A percentile compares a stretch with the other conserved stretches of the same genome.
phyloP scores from a whole-genome alignment of 2,329 filamentous ascomycete species.

The Cytospora piceae region DNA sequence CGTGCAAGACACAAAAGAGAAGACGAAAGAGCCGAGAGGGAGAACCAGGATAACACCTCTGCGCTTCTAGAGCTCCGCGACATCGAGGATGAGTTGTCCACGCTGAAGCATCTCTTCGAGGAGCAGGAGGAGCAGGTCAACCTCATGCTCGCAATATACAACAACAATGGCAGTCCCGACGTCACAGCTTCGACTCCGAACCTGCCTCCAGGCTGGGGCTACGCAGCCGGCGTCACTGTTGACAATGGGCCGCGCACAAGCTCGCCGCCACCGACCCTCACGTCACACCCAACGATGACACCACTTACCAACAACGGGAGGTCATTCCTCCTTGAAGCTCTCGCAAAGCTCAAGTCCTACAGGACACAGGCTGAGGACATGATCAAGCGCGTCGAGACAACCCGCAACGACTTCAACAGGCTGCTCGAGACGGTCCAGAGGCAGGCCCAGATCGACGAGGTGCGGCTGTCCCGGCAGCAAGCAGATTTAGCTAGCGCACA shows the following conservation, averaged over 20 bases:
- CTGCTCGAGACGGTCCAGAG: slow-evolving; percentile 23
- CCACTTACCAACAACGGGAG: slow-evolving; percentile 13
- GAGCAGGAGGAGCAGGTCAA: slow-evolving; percentile 16
- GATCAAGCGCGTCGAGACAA: slow-evolving; percentile 8
- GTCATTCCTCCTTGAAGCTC: slow-evolving; percentile 12
- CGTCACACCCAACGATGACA: background rate
- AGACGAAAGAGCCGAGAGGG: slow-evolving; percentile 33
- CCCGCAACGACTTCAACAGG: slow-evolving; percentile 21
- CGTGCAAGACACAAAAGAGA: slow-evolving; percentile 45
- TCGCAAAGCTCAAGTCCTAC: slow-evolving; percentile 9
- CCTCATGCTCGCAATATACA: slow-evolving; percentile 11
- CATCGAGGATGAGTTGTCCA: slow-evolving; percentile 24
- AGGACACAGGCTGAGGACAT: slow-evolving; percentile 16
- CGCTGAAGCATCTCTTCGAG: slow-evolving; percentile 9
- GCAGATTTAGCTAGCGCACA: slow-evolving; percentile 31
- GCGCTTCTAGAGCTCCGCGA: slow-evolving; percentile 24
- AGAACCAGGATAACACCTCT: slow-evolving; percentile 21
- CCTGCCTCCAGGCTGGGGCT: background rate
- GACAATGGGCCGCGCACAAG: too few species aligned
- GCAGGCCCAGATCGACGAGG: slow-evolving; percentile 26
- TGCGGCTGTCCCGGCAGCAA: slow-evolving; percentile 23
- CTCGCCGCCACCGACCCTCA: too few species aligned
- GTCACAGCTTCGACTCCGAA: background rate
- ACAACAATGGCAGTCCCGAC: background rate
- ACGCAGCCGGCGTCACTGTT: background rate